Percentiles rank a stretch among this genome's conserved stretches.
phyloP scores from a whole-genome alignment of 768 basidiomycete genomes.

The Leccinum variicolor region DNA sequence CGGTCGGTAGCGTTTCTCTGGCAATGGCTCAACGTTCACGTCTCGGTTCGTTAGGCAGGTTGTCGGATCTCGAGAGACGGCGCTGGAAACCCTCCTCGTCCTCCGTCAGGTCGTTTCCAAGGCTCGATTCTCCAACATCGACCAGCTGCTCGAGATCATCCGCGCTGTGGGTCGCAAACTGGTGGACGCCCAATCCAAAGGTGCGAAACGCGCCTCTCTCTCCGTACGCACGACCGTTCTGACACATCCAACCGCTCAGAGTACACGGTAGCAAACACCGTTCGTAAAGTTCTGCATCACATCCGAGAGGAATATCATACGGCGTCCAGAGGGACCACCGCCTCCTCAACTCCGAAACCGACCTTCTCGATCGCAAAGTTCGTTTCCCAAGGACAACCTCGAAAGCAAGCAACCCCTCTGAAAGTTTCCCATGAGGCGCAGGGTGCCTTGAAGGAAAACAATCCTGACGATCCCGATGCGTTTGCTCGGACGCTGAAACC shows the following conservation, averaged over 20 bases:
- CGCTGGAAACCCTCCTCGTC: slow-evolving; percentile 84
- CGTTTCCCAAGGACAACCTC: slow-evolving; percentile 74
- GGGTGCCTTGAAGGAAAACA: slow-evolving; percentile 61
- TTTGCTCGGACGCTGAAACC: slow-evolving; percentile 82
- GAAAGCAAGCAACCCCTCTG: slow-evolving; percentile 37
- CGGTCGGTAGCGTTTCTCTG: slow-evolving; percentile 46
- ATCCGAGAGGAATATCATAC: slow-evolving; percentile 94
- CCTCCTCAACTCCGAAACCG: slow-evolving; percentile 35
- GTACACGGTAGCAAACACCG: slow-evolving; percentile 92
- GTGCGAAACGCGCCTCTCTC: slow-evolving; percentile 36
- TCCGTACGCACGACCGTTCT: slow-evolving; percentile 1
- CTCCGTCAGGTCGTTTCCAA: slow-evolving; percentile 87
- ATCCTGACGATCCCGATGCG: slow-evolving; percentile 73
- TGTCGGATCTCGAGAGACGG: slow-evolving; percentile 85
- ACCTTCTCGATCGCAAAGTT: slow-evolving; percentile 79
- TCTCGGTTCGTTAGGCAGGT: slow-evolving; percentile 60
- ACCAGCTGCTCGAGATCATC: slow-evolving; percentile 78
- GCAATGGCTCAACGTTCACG: neutral
- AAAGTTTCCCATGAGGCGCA: slow-evolving; percentile 47
- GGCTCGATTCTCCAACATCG: slow-evolving; percentile 82
- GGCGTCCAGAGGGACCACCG: slow-evolving; percentile 51
- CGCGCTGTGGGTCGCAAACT: slow-evolving; percentile 75
- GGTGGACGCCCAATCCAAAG: slow-evolving; percentile 93
- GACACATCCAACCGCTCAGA: slow-evolving; percentile 46
- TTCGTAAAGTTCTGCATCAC: slow-evolving; percentile 88